Conservation (phyloP, 352 stramenopile genomes). For the Globisporangium uncinulatum region DNA sequence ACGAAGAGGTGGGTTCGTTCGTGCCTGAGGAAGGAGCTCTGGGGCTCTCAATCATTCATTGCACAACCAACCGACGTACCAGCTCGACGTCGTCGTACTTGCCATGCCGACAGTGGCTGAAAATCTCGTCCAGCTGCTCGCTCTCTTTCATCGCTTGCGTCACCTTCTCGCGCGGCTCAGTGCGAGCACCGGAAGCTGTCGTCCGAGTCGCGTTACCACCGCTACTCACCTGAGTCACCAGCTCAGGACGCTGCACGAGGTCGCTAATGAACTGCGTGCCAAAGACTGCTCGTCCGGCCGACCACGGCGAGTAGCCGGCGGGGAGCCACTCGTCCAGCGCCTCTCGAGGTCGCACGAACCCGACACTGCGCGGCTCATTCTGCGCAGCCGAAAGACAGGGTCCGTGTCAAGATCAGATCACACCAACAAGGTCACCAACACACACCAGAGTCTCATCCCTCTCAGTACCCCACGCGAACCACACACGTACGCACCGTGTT, state of each 20-base stretch:
- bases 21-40: conserved; percentile 1
- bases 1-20: conserved; percentile 11
- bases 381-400: conserved; percentile 3
- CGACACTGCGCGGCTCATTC: conserved; percentile 83
- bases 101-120: conserved; percentile 86
- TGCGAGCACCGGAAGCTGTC: conserved; percentile 13
- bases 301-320: conserved; percentile 92
- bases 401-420: conserved; percentile 1
- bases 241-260: conserved; percentile 50
- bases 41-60: too few relatives aligned
- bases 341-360: conserved; percentile 78
- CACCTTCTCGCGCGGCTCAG: conserved; percentile 65
- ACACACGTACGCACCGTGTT: conserved; percentile 39
- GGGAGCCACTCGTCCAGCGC: conserved; percentile 88
- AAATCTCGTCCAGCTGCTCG: conserved; percentile 87
- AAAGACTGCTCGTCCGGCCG: conserved; percentile 56
- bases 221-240: conserved; percentile 17
- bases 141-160: conserved; percentile 80
- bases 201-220: conserved; percentile 3
- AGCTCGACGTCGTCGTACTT: conserved; percentile 87
- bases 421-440: too few relatives aligned
- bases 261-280: conserved; percentile 58
- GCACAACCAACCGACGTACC: conserved; percentile 21
- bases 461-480: neutral
- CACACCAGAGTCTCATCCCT: too few relatives aligned